Evolutionary conservation across 805 yeast genomes (phyloP), one percentile per base, ranked within the genome.

Genomic region (Lachancea lanzarotensis): DNA sequence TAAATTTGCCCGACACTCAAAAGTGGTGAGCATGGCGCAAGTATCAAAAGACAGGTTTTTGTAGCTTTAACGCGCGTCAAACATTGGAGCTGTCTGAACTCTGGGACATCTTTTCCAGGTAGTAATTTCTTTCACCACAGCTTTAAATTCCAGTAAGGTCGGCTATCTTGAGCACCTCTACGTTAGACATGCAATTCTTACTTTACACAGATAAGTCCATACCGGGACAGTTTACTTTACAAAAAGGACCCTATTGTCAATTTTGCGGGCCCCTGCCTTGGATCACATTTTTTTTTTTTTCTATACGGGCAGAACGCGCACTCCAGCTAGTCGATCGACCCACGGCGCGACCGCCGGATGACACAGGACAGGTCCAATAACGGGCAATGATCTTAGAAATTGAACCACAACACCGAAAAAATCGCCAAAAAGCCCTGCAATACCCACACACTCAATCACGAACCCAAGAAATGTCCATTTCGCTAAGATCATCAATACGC

Each of bases 351-450:
- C 66, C 7, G 68, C 65, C 1, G 98, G 97, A 59, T 83, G 79
- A 30, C 89, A 81, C 43, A 93, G 73, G 5, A 89, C 46, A 20
- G 95, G 90, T 0, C 98, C 98, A 49, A 93, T 80, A 47, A 84
- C 62, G 2, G 98, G 98, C 55, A 91, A 65, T 5, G 95, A 83
- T 63, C 97, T 75, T 56, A 91, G 72, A 59, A 93, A 91, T 53
- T 86, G 84, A 11, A 91, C 77, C 38, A 93, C 81, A 11, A 95
- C 86, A 20, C 95, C 88, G 58, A 91, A 85, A 65, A 93, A 90
- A 66, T 93, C 98, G 31, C 89, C 98, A 67, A 93, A 91, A 31
- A 91, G 70, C 7, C 87, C 90, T 48, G 91, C 66, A 20, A 91
- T 87, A n/a, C 98, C 98, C 50, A 90, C 69, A 41, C 83, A 77